Evolutionary conservation across 1,284 basidiomycete species (phyloP).

Genomic region (Porodaedalea pini): DNA sequence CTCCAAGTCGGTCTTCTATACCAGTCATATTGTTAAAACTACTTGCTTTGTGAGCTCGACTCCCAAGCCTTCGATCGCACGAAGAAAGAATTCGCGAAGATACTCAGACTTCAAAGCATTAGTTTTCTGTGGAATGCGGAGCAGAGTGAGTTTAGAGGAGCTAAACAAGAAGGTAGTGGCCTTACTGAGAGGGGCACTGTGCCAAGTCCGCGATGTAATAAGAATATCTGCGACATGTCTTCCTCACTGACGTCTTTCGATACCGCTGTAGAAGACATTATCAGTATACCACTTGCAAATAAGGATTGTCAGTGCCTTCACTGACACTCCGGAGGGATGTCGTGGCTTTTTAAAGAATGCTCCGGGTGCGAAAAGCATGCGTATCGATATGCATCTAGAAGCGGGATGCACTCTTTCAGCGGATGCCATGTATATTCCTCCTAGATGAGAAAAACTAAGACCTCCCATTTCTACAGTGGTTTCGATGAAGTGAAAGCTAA

Average conservation of each 20-base stretch:
- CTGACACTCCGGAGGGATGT: constrained; percentile 3
- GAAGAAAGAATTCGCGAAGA: background rate
- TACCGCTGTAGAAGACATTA: background rate
- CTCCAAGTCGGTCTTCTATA: too few relatives aligned
- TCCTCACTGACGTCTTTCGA: constrained; percentile 1
- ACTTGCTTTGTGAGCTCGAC: constrained; percentile 28
- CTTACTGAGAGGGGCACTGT: constrained; percentile 6
- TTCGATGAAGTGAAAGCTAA: constrained; percentile 33
- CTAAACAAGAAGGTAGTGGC: background rate
- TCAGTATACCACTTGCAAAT: background rate
- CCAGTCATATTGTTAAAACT: background rate
- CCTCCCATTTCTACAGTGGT: constrained; percentile 5
- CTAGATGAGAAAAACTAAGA: constrained; percentile 34
- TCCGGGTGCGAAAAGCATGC: constrained; percentile 65
- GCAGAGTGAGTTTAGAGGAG: background rate
- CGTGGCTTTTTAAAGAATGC: constrained; percentile 39
- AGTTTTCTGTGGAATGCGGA: background rate
- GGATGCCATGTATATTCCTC: constrained; percentile 78
- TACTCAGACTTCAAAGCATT: background rate
- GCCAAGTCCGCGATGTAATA: background rate
- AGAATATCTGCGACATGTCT: constrained; percentile 7
- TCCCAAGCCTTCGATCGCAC: constrained; percentile 34
- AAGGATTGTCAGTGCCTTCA: background rate
- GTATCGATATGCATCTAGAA: constrained; percentile 65
- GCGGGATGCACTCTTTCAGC: constrained; percentile 53